A percentile compares a stretch with the other conserved stretches of the same genome.
Evolutionary conservation across 257 asterid species (phyloP).

Genomic region (Solanum pinnatisectum): DNA sequence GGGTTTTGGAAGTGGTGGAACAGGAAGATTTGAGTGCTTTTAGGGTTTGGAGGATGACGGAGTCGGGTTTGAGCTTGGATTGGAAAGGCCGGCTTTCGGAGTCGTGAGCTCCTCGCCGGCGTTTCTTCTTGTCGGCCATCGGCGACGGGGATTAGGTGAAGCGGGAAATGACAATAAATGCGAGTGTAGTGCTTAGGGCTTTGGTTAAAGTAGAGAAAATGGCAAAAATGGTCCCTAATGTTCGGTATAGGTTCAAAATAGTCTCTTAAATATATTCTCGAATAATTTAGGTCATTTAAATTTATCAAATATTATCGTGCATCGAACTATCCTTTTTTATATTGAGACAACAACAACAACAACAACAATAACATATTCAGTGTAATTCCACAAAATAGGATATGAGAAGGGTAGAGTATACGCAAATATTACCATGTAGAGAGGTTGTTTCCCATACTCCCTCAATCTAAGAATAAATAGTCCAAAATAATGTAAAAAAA

Average conservation of each 20-base stretch:
- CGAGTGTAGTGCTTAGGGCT: not conserved
- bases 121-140: slow-evolving; percentile 57
- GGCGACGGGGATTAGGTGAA: not conserved
- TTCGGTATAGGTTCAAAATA: not conserved
- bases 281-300: not conserved
- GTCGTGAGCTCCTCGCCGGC: slow-evolving; percentile 44
- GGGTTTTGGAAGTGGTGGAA: slow-evolving; percentile 29
- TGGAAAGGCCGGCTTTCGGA: slow-evolving; percentile 46
- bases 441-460: too few relatives aligned
- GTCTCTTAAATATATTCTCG: not conserved
- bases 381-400: not conserved
- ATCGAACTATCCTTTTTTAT: not conserved
- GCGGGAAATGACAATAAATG: not conserved
- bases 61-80: slow-evolving; percentile 56
- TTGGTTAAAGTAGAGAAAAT: not conserved
- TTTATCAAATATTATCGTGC: not conserved
- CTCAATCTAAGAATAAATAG: too few relatives aligned
- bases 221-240: not conserved
- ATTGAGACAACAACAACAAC: not conserved
- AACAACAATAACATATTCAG: too few relatives aligned
- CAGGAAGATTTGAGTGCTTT: slow-evolving; percentile 29
- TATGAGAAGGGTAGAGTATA: not conserved
- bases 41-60: slow-evolving; percentile 45
- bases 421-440: too few relatives aligned
- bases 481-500: too few relatives aligned